Conservation (phyloP, 2,329 filamentous ascomycete genomes). For the Coniella vitis region DNA sequence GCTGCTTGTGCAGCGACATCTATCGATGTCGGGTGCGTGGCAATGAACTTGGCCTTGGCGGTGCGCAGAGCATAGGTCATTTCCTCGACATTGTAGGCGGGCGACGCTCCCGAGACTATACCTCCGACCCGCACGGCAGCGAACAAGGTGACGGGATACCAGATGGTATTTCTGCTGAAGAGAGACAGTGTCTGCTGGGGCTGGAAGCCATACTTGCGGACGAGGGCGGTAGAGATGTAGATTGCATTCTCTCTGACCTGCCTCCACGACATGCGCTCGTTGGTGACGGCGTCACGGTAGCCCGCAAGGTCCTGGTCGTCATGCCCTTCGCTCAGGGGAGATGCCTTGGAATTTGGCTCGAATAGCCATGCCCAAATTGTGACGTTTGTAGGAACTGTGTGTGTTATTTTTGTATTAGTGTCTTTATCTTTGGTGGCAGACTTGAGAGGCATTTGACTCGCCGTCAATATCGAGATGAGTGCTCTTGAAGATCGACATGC, state of each 20-base stretch:
- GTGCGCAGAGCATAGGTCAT: slow-evolving; percentile 57
- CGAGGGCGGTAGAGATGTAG: slow-evolving; percentile 7
- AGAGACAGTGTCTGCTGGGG: slow-evolving; percentile 8
- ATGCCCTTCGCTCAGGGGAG: neutral
- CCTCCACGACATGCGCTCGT: slow-evolving; percentile 4
- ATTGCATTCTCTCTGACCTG: slow-evolving; percentile 7
- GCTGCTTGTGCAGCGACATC: slow-evolving; percentile 2
- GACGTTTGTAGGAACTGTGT: slow-evolving; percentile 8
- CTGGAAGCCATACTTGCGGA: slow-evolving; percentile 5
- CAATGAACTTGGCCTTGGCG: slow-evolving; percentile 44
- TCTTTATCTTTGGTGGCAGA: neutral
- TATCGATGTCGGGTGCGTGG: slow-evolving; percentile 42
- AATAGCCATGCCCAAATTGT: slow-evolving; percentile 14
- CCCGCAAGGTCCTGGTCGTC: neutral
- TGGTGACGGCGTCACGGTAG: slow-evolving; percentile 6
- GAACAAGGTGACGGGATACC: slow-evolving; percentile 13
- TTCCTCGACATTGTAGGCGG: slow-evolving; percentile 56
- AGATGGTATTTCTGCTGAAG: slow-evolving; percentile 13
- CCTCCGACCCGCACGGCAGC: slow-evolving; percentile 27
- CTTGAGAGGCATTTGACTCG: neutral
- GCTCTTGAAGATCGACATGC: slow-evolving; percentile 8
- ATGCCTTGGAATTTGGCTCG: neutral
- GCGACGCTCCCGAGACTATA: slow-evolving; percentile 50
- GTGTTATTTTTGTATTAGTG: neutral
- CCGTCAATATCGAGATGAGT: slow-evolving; percentile 1